Base-by-base conservation (phyloP, 192 early-diverging fungal genomes). In the Backusella tuberculispora region DNA sequence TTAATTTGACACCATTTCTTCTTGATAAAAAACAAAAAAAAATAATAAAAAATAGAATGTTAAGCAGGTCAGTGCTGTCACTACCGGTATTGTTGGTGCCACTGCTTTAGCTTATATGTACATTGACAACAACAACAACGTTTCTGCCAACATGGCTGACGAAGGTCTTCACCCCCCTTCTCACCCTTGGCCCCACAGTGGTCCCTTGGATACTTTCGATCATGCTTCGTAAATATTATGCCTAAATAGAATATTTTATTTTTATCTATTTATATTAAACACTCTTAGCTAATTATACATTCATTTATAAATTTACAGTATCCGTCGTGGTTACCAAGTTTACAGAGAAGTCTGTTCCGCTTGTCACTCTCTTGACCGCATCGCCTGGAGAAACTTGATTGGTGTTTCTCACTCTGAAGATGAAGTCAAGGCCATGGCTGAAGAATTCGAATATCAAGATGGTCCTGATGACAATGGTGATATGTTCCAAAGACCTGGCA, bases 251-350 rank as follows among this genome's bases (percentile, higher is more conserved):
- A 66, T 19, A 26, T 29, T 37, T 13, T 24, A 8, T 13, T 42
- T 37, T 65, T 47, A 34, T 43, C 19, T 34, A 41, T 45, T 63
- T 34, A 34, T 34, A 34, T 34, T 34, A 34, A 34, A 34, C 29
- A 34, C 29, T 34, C 29, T 34, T 34, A 34, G 29, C 43, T 29
- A 37, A 15, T 26, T 34, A 81, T 21, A 64, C 6, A 17, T 34
- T 56, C 21, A 24, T 60, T 60, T 12, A 26, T 26, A 19, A 24
- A 2, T 63, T 24, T n/a, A 66, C 83, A 95, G 96, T 81, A 94
- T 99, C 64, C 96, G 97, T 71, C 96, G 96, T 85, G 97, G 97
- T 75, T 99, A 95, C 89, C 96, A 96, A 82, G 97, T 99, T 14
- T 99, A 97, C 91, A 95, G 93, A 87, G 97, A 99, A 78, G 94